Base-by-base conservation (phyloP, 1,284 basidiomycete species). In the Sanghuangporus baumii region DNA sequence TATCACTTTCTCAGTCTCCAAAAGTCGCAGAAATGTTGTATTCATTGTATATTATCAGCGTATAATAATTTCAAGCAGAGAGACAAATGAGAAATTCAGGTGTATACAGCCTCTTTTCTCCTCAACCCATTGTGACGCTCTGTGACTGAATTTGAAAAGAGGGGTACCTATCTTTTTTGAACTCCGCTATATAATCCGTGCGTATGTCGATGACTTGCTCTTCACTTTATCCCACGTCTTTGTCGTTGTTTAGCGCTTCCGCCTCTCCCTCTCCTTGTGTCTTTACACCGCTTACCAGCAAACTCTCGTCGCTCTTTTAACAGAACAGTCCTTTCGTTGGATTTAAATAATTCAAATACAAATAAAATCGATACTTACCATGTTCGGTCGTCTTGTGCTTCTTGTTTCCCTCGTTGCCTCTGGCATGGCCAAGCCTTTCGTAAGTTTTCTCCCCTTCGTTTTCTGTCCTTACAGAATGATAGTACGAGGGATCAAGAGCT, bases 391-490 rank as follows among this genome's bases (percentile, higher is more conserved):
- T 65, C 68, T 75, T 59, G 47, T 85, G 66, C 67, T 88, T 68
- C 70, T 84, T 67, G 78, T 88, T 68, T 79, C 79, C 62, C 75
- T 87, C 67, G 75, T 79, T 55, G 75, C 81, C 47, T 81, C 84
- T 58, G 80, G 81, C 20, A 71, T 85, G 61, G 88, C 84, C 47
- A 82, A 70, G 55, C 74, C 88, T 69, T 87, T 77, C 68, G 88
- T 89, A 70, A 63, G 86, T 79, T 18, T 20, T 31, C 52, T 12
- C n/a, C 51, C 58, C 57, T 52, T 58, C 51, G 12, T 61, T 63
- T 38, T 51, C 63, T 23, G 31, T 36, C 18, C 18, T 31, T 31
- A 3, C 26, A 31, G 26, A 31, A 31, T 3, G 26, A 4, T 5
- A 31, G 5, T 48, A 20, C 47, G 47, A 36, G 31, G 34, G 36